Percentiles rank a stretch among this genome's conserved stretches.
Conservation (phyloP, 2,329 filamentous ascomycete genomes). For the Pochonia chlamydosporia region DNA sequence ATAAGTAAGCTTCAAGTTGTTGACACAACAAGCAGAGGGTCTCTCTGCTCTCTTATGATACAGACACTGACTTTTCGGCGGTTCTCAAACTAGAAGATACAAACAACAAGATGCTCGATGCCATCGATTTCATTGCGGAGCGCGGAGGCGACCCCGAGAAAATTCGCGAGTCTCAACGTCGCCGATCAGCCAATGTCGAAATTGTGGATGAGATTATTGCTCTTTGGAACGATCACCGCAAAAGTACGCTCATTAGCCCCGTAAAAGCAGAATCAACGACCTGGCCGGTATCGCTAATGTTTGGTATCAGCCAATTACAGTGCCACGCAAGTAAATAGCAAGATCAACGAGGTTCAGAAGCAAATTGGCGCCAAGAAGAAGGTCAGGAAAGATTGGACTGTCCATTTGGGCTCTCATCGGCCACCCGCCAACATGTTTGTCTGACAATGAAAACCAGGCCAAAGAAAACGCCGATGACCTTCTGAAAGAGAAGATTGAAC, state of each 20-base stretch:
- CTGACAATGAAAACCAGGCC: conserved; percentile 38
- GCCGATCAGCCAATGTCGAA: conserved; percentile 73
- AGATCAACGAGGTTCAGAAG: conserved; percentile 87
- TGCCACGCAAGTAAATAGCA: conserved; percentile 71
- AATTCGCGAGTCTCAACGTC: conserved; percentile 86
- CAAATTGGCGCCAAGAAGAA: conserved; percentile 90
- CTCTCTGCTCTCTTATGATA: background rate
- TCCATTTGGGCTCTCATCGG: background rate
- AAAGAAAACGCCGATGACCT: conserved; percentile 84
- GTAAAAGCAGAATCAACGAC: background rate
- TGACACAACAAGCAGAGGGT: background rate
- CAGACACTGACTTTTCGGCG: background rate
- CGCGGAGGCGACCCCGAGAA: conserved; percentile 86
- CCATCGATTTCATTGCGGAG: conserved; percentile 74
- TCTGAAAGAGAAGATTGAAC: conserved; percentile 67
- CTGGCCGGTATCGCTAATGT: background rate
- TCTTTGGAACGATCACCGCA: conserved; percentile 79
- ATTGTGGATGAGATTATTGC: conserved; percentile 86
- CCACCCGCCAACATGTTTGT: background rate
- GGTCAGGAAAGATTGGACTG: conserved; percentile 33
- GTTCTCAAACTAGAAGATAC: background rate
- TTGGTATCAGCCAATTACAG: conserved; percentile 54
- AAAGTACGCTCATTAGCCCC: conserved; percentile 42
- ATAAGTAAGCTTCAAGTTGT: background rate
- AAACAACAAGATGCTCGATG: conserved; percentile 60